These are phyloP conservation scores for Maudiozyma bulderi DNA, from an alignment of 805 yeast genomes.

Conservation along the genomic window DNA sequence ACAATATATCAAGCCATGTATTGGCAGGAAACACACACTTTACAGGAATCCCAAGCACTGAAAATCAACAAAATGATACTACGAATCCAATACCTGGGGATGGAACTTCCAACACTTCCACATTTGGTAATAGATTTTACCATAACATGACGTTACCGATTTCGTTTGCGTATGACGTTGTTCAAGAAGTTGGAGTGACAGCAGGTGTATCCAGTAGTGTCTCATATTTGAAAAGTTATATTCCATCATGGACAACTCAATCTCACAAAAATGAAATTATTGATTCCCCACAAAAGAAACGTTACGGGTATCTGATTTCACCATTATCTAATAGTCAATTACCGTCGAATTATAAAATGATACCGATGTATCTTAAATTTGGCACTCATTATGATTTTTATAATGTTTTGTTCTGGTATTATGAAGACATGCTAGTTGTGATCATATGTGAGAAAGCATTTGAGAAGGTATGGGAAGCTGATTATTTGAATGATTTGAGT, in stretches of 20 bases:
- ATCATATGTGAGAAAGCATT: constrained; percentile 20
- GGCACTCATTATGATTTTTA: constrained; percentile 8
- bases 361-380: constrained; percentile 13
- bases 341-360: constrained; percentile 20
- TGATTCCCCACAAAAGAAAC: not conserved
- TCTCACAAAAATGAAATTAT: not conserved
- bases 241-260: constrained; percentile 16
- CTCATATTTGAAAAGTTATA: constrained; percentile 21
- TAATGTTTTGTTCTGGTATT: constrained; percentile 25
- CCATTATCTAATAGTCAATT: constrained; percentile 18
- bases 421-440: constrained; percentile 17
- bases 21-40: constrained; percentile 22
- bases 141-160: constrained; percentile 27
- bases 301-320: constrained; percentile 25
- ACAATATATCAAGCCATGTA: constrained; percentile 21
- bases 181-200: constrained; percentile 28
- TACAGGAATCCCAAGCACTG: constrained; percentile 13
- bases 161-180: constrained; percentile 27
- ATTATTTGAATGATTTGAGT: constrained; percentile 21
- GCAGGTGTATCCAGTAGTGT: constrained; percentile 27
- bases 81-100: not conserved
- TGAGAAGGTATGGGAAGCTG: constrained; percentile 20
- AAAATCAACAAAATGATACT: constrained; percentile 1
- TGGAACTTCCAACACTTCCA: not conserved
- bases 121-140: constrained; percentile 9